These are phyloP conservation scores for Penicillium pulvis DNA, from an alignment of 495 filamentous ascomycete species.

Conservation along the genomic window DNA sequence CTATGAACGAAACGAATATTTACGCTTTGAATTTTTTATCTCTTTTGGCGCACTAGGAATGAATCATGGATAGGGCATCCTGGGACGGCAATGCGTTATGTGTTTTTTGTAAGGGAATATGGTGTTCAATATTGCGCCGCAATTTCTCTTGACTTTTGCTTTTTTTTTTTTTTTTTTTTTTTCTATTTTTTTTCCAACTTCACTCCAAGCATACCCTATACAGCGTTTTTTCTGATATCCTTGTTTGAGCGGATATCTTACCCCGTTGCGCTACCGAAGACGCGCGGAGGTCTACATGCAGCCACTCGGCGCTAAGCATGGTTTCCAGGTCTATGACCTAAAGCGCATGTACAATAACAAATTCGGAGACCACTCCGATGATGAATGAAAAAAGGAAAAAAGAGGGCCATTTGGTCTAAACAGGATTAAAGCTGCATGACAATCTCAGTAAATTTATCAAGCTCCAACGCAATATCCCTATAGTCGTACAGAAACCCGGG, in stretches of 20 bases:
- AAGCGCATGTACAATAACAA: slow-evolving; percentile 23
- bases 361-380: slow-evolving; percentile 11
- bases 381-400: slow-evolving; percentile 30
- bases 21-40: slow-evolving; percentile 32
- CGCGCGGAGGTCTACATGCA: slow-evolving; percentile 7
- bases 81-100: slow-evolving; percentile 27
- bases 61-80: slow-evolving; percentile 26
- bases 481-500: not conserved
- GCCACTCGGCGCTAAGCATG: not conserved
- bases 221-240: slow-evolving; percentile 28
- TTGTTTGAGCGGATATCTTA: slow-evolving; percentile 18
- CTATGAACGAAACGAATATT: slow-evolving; percentile 31
- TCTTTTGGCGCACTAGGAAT: slow-evolving; percentile 36
- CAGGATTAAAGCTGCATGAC: not conserved
- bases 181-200: slow-evolving; percentile 16
- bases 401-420: slow-evolving; percentile 27
- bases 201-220: slow-evolving; percentile 28
- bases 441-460: not conserved
- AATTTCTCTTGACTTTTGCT: not conserved
- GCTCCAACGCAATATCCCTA: not conserved
- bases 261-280: slow-evolving; percentile 11
- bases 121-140: slow-evolving; percentile 16
- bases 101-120: slow-evolving; percentile 19
- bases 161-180: slow-evolving; percentile 8
- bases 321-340: not conserved